A percentile compares a stretch with the other conserved stretches of the same genome.
Evolutionary conservation across 768 basidiomycete species (phyloP).

Genomic region (Leccinellum albellum): DNA sequence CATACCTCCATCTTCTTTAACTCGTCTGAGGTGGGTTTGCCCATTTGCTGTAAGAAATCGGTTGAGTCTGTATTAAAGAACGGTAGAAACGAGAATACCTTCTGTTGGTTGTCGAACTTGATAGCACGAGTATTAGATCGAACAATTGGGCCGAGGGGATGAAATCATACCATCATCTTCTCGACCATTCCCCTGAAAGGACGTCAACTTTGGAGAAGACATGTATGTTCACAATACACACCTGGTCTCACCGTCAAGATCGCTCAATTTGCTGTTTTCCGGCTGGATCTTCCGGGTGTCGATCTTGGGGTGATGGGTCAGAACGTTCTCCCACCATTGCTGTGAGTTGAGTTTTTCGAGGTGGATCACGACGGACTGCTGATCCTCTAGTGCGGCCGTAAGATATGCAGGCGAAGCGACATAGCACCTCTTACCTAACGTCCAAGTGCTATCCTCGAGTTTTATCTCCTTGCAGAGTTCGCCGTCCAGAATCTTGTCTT

Average conservation of each 20-base stretch:
- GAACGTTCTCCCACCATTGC: constrained; percentile 97
- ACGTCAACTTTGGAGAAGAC: constrained; percentile 8
- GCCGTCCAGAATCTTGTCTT: constrained; percentile 83
- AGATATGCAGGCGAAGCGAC: constrained; percentile 1
- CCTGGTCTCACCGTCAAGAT: constrained; percentile 95
- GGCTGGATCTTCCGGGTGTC: constrained; percentile 95
- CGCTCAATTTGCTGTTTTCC: constrained; percentile 91
- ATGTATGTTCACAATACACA: constrained; percentile 26
- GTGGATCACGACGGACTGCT: constrained; percentile 65
- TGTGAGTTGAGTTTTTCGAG: constrained; percentile 85
- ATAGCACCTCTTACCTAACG: constrained; percentile 58
- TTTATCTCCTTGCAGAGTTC: constrained; percentile 92
- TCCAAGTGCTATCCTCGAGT: constrained; percentile 97
- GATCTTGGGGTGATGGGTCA: constrained; percentile 94
- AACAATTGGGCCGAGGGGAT: constrained; percentile 25
- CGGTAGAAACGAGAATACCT: constrained; percentile 25
- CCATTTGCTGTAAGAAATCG: constrained; percentile 66
- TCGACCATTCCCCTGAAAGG: constrained; percentile 87
- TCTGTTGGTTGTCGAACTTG: constrained; percentile 44
- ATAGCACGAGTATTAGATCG: constrained; percentile 11
- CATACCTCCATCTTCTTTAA: constrained; percentile 85
- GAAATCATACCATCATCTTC: constrained; percentile 96
- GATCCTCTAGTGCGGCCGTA: constrained; percentile 60
- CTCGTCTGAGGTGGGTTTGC: constrained; percentile 93
- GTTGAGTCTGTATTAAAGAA: not conserved